Base-by-base conservation (phyloP, 257 asterid genomes). In the Primulina tabacum region DNA sequence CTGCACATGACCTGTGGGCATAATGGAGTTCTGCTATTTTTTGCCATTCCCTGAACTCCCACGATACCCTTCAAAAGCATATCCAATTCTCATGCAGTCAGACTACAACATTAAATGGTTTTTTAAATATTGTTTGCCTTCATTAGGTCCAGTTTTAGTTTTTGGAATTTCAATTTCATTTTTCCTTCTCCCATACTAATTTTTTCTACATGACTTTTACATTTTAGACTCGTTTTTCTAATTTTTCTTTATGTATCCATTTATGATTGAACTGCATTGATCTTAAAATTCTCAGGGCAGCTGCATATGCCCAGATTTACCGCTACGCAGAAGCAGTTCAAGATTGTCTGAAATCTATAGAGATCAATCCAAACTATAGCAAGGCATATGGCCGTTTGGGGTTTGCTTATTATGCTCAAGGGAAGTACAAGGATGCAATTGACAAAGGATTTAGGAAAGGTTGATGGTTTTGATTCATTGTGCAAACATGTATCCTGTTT, bases 341-440 rank as follows among this genome's bases (percentile, higher is more conserved):
- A 32, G 96, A 91, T 79, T 89, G 96, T 76, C 73, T 78, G 70
- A 91, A 73, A 74, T 86, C 97, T 68, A 87, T 89, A 71, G 84
- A 81, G 59, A 81, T 89, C 62, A 78, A 91, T 77, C 96, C 97
- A 62, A 82, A 79, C 78, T 91, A 91, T 67, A 83, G 96, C 84
- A 89, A 91, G 82, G 97, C 90, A 64, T 91, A 89, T 75, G 89
- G 97, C 79, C 94, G 97, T 30, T 72, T 89, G 82, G 96, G 97
- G 71, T 89, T 87, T 81, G 96, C 86, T 74, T 89, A 89, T 74
- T 87, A 89, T 80, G 87, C 96, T 76, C 92, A 91, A 82, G 95
- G 95, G 76, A 87, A 67, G 71, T 90, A 87, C 80, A 81, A 80
- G 75, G 97, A 90, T 77, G 97, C 97, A 64, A 85, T 90, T 72